These are phyloP conservation scores for Mycena amicta DNA, from an alignment of 768 basidiomycete species.

Conservation along the genomic window DNA sequence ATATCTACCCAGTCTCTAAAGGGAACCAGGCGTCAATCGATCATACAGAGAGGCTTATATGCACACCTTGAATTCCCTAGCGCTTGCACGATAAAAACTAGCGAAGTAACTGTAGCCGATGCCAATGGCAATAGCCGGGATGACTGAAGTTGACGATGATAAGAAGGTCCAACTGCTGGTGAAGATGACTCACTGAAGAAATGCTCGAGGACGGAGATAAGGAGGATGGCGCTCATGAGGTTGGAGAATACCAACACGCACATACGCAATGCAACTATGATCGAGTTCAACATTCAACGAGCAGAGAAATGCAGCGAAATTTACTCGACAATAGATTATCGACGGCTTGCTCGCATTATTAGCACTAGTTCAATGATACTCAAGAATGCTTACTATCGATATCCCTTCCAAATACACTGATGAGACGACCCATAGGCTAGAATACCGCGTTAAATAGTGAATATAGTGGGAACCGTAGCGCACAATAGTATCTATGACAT, in stretches of 20 bases:
- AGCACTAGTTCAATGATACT: not conserved
- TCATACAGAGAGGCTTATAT: no score
- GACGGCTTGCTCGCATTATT: constrained; percentile 40
- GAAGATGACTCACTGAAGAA: constrained; percentile 55
- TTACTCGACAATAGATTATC: constrained; percentile 63
- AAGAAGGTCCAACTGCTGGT: not conserved
- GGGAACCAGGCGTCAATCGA: no score
- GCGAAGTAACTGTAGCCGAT: constrained; percentile 69
- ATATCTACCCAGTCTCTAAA: no score
- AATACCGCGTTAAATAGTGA: constrained; percentile 33
- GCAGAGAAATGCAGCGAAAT: constrained; percentile 6
- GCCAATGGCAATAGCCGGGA: constrained; percentile 53
- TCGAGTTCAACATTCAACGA: not conserved
- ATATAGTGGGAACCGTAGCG: not conserved
- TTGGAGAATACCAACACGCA: constrained; percentile 52
- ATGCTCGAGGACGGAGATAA: constrained; percentile 60
- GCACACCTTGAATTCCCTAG: constrained; percentile 66
- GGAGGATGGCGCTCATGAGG: constrained; percentile 53
- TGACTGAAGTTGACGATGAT: constrained; percentile 46
- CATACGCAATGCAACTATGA: constrained; percentile 56
- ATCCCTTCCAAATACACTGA: constrained; percentile 67
- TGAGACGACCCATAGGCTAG: constrained; percentile 61
- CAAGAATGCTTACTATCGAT: constrained; percentile 50
- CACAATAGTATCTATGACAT: constrained; percentile 15
- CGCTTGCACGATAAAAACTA: constrained; percentile 68